A percentile compares a stretch with the other conserved stretches of the same genome.
Evolutionary conservation across 2,329 filamentous ascomycete genomes (phyloP).

Genomic region (Drechslerella dactyloides): DNA sequence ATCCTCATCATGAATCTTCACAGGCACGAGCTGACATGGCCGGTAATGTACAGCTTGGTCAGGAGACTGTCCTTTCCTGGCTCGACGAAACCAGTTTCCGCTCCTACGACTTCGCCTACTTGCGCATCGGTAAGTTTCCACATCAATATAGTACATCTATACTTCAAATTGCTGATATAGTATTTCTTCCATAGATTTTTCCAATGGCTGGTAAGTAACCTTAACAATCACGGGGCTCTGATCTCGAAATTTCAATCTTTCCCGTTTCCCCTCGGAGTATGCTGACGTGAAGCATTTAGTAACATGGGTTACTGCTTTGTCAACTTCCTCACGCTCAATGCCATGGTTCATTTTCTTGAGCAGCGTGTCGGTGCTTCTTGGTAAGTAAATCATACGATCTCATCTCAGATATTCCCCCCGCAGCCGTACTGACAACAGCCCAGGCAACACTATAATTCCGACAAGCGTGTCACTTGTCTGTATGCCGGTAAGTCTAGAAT

Average conservation of each 20-base stretch:
- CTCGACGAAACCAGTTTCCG: conserved; percentile 75
- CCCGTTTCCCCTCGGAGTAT: too few relatives aligned
- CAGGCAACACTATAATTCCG: conserved; percentile 80
- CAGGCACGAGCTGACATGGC: conserved; percentile 64
- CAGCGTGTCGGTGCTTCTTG: conserved; percentile 18
- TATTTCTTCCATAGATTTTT: conserved; percentile 17
- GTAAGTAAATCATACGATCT: conserved; percentile 10
- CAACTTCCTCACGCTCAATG: conserved; percentile 71
- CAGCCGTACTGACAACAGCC: neutral
- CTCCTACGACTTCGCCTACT: conserved; percentile 91
- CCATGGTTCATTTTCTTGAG: conserved; percentile 30
- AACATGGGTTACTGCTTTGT: conserved; percentile 97
- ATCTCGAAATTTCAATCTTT: neutral
- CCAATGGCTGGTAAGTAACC: conserved; percentile 24
- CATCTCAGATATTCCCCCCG: neutral
- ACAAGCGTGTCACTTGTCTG: conserved; percentile 89
- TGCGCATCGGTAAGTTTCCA: conserved; percentile 85
- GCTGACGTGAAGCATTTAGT: conserved; percentile 56
- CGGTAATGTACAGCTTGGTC: conserved; percentile 53
- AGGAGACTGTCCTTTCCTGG: conserved; percentile 27
- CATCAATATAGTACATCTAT: conserved; percentile 56
- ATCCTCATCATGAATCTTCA: conserved; percentile 64
- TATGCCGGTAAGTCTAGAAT: conserved; percentile 77
- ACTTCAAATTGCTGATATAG: neutral
- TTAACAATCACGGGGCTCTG: neutral